Evolutionary conservation across 2,329 filamentous ascomycete genomes (phyloP).

Genomic region (Pseudogymnoascus sp.): DNA sequence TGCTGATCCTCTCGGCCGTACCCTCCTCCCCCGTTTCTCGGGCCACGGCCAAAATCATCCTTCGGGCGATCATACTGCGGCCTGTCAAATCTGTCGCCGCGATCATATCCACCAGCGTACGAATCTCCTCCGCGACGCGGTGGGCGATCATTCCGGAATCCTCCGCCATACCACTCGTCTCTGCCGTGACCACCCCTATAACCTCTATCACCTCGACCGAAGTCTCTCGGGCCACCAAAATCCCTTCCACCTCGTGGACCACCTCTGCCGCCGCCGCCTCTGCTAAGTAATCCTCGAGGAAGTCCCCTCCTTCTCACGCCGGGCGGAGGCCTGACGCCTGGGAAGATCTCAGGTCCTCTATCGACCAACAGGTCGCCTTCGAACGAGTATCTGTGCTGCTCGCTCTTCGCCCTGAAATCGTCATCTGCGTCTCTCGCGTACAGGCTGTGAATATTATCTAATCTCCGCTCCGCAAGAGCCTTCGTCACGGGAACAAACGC

Average conservation of each 20-base stretch:
- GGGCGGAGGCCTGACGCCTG: conserved; percentile 52
- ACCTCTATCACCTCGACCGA: background rate
- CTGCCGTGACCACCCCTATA: background rate
- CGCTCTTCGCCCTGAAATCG: conserved; percentile 41
- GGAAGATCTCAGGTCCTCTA: conserved; percentile 61
- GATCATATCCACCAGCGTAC: background rate
- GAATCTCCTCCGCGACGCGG: background rate
- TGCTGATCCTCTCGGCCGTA: background rate
- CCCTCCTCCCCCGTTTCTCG: background rate
- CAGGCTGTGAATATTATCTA: conserved; percentile 46
- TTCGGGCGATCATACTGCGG: background rate
- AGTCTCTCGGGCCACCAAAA: background rate
- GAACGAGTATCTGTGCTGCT: conserved; percentile 57
- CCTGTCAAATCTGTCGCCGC: background rate
- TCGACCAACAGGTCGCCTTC: conserved; percentile 62
- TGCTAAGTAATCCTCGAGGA: background rate
- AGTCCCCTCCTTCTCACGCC: conserved; percentile 30
- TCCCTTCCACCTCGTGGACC: background rate
- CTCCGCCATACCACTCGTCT: background rate
- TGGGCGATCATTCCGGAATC: background rate
- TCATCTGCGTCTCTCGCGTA: conserved; percentile 2
- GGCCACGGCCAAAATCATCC: conserved; percentile 1
- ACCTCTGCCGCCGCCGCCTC: background rate
- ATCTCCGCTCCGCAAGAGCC: conserved; percentile 54
- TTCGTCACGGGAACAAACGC: conserved; percentile 47